Percentiles rank a stretch among this genome's conserved stretches.
These are phyloP conservation scores for Esteya vermicola DNA, from an alignment of 2,329 filamentous ascomycete species.

Conservation along the genomic window DNA sequence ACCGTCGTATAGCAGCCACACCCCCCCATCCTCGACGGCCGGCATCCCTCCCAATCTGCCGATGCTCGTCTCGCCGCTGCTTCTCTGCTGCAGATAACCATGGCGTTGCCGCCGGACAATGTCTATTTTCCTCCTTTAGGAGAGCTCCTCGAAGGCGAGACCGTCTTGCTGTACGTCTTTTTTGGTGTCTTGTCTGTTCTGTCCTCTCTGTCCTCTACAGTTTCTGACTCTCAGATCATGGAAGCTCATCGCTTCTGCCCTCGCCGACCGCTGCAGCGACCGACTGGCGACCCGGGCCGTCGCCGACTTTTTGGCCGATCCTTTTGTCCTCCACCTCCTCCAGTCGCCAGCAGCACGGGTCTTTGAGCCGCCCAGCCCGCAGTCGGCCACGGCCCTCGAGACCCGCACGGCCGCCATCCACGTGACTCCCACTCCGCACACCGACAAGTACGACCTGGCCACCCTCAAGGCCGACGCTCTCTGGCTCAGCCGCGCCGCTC, in stretches of 20 bases:
- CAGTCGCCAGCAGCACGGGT: slow-evolving; percentile 52
- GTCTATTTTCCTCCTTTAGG: slow-evolving; percentile 75
- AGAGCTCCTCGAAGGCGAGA: slow-evolving; percentile 69
- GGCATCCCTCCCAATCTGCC: neutral
- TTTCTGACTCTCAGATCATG: slow-evolving; percentile 34
- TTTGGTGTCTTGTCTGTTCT: neutral
- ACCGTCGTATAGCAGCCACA: neutral
- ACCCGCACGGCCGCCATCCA: slow-evolving; percentile 80
- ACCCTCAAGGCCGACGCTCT: slow-evolving; percentile 71
- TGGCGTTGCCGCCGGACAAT: slow-evolving; percentile 56
- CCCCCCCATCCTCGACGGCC: neutral
- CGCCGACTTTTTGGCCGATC: slow-evolving; percentile 55
- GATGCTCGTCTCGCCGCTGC: slow-evolving; percentile 2
- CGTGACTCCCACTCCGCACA: slow-evolving; percentile 53
- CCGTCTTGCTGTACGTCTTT: slow-evolving; percentile 57
- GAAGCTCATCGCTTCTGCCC: slow-evolving; percentile 42
- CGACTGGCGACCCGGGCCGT: slow-evolving; percentile 39
- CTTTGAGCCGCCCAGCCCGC: slow-evolving; percentile 47
- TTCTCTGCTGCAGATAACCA: slow-evolving; percentile 26
- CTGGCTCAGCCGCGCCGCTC: slow-evolving; percentile 69
- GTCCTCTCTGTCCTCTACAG: slow-evolving; percentile 2
- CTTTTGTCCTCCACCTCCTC: slow-evolving; percentile 53
- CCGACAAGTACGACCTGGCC: slow-evolving; percentile 57
- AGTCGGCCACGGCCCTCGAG: slow-evolving; percentile 60
- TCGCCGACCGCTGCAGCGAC: slow-evolving; percentile 41